A percentile compares a stretch with the other conserved stretches of the same genome.
phyloP scores from a whole-genome alignment of 1,284 basidiomycete genomes.

The Trametes polyzona region DNA sequence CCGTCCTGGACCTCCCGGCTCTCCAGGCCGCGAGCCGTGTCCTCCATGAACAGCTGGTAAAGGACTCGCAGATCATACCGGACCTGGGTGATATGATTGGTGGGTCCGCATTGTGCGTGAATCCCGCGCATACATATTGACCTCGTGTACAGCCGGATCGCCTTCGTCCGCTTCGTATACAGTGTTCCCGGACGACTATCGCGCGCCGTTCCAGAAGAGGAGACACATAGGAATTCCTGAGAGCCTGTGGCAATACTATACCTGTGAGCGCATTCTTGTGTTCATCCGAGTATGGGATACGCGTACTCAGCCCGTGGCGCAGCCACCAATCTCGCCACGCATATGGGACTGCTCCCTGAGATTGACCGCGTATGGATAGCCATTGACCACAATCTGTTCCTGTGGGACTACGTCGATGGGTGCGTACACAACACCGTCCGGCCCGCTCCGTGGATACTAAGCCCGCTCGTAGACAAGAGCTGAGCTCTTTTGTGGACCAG shows the following conservation, averaged over 20 bases:
- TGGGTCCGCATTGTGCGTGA: slow-evolving; percentile 46
- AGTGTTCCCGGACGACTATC: slow-evolving; percentile 75
- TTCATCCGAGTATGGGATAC: not conserved
- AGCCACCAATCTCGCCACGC: slow-evolving; percentile 64
- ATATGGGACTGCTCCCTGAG: slow-evolving; percentile 92
- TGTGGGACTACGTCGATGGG: slow-evolving; percentile 98
- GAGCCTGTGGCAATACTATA: slow-evolving; percentile 79
- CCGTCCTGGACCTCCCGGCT: slow-evolving; percentile 60
- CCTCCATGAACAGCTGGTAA: slow-evolving; percentile 66
- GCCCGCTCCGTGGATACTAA: not conserved
- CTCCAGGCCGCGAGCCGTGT: slow-evolving; percentile 68
- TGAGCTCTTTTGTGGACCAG: slow-evolving; percentile 90
- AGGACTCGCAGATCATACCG: slow-evolving; percentile 73
- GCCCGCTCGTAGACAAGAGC: slow-evolving; percentile 62
- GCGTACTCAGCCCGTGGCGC: slow-evolving; percentile 21
- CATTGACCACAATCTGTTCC: slow-evolving; percentile 91
- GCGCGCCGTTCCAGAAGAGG: slow-evolving; percentile 81
- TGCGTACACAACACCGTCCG: slow-evolving; percentile 42
- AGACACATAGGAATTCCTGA: slow-evolving; percentile 83
- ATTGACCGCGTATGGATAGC: slow-evolving; percentile 96
- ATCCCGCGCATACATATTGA: slow-evolving; percentile 3
- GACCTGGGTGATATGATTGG: slow-evolving; percentile 70
- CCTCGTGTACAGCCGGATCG: slow-evolving; percentile 48
- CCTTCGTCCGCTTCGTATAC: slow-evolving; percentile 78
- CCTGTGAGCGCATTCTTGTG: slow-evolving; percentile 56